Base-by-base conservation (phyloP, 768 basidiomycete species). In the Kwoniella dendrophila region DNA sequence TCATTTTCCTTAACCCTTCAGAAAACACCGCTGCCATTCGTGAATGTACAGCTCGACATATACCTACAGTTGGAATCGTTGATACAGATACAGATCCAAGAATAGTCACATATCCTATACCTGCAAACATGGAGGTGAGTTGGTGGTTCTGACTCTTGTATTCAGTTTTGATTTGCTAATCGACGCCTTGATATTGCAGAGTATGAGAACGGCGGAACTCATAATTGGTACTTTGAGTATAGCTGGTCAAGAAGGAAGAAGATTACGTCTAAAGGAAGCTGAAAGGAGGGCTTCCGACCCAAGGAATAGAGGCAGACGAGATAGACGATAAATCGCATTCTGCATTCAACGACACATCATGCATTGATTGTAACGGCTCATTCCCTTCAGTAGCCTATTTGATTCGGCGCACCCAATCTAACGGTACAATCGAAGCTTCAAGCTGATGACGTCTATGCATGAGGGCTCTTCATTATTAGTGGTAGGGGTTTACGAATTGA, bases 61-160 rank as follows among this genome's bases (percentile, higher is more conserved):
- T 98, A 58, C 96, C 96, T 0, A 98, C 96, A 0, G 87, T 98
- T 62, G 96, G 88, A 33, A 87, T 98, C 62, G 86, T 94, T 56
- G 96, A 99, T 80, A 91, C 93, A 22, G 92, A 99, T 76, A 89
- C 87, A 43, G 96, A 99, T 80, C 96, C 96, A 4, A 87, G 96
- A 26, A 83, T 92, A 38, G 94, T 99, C 64, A 96, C 97, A 85
- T 98, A 96, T 78, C 89, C 96, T 43, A 97, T 99, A 73, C 94
- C 93, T 0, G 93, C 91, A n/a, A 99, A 98, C 78, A 92, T 95
- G 80, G 96, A 99, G 80, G 79, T 78, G 60, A 70, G 79, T 66
- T 41, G 14, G 34, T n/a, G 26, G 22, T 55, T 41, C 5, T 27
- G 32, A 8, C 26, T 22, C 3, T 29, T 34, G 20, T 29, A 14